phyloP scores from a whole-genome alignment of 805 yeast species.

The Hanseniaspora hatyaiensis region DNA sequence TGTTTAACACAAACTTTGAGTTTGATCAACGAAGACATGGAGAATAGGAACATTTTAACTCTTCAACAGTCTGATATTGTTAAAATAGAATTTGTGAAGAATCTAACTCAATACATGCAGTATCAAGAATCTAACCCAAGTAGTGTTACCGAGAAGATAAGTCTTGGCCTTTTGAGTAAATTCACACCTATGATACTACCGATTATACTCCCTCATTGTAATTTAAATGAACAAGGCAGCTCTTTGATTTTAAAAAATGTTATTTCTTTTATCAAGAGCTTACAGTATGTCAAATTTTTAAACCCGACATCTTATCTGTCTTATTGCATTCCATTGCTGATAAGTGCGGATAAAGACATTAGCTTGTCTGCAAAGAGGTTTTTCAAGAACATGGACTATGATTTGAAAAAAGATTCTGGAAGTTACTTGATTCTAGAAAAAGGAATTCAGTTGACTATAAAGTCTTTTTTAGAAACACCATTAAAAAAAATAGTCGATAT shows the following conservation, averaged over 20 bases:
- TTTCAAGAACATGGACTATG: not conserved
- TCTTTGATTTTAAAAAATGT: not conserved
- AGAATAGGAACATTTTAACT: too few species aligned
- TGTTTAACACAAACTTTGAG: not conserved
- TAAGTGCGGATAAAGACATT: not conserved
- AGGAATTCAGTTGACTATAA: not conserved
- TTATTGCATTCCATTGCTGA: not conserved
- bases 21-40: too few species aligned
- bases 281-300: constrained; percentile 3
- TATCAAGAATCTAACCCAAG: constrained; percentile 5
- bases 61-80: not conserved
- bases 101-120: not conserved
- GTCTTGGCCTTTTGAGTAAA: not conserved
- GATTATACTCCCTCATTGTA: not conserved
- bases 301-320: not conserved
- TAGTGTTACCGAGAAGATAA: not conserved
- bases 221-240: not conserved
- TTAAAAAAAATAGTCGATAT: not conserved
- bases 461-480: not conserved
- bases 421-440: not conserved
- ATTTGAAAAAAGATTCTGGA: not conserved
- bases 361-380: not conserved
- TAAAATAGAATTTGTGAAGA: not conserved
- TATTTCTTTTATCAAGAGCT: not conserved
- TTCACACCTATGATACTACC: not conserved